phyloP scores from a whole-genome alignment of 352 stramenopile species.

The Globisporangium megalacanthum region DNA sequence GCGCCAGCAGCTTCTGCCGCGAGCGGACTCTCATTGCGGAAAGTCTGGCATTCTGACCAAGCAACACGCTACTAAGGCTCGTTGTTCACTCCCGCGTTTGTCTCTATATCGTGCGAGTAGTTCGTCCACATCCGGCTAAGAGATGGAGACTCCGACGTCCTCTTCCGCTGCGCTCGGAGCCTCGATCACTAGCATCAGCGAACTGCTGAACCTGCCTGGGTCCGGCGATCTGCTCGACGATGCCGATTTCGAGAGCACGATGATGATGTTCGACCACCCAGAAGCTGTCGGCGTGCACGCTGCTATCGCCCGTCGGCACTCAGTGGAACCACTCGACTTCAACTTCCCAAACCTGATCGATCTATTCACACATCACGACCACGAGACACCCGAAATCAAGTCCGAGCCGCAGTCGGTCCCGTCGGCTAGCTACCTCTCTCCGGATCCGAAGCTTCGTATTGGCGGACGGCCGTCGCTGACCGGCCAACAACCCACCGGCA shows the following conservation, averaged over 20 bases:
- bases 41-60: background rate
- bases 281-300: background rate
- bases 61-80: background rate
- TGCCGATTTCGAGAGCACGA: conserved; percentile 59
- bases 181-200: conserved; percentile 22
- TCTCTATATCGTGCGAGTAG: background rate
- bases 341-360: conserved; percentile 38
- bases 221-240: conserved; percentile 50
- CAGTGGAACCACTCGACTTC: conserved; percentile 37
- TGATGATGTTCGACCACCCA: conserved; percentile 50
- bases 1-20: conserved; percentile 1
- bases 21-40: conserved; percentile 3
- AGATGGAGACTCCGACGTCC: conserved; percentile 5
- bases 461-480: conserved; percentile 18
- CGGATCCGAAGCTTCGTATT: conserved; percentile 32
- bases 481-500: background rate
- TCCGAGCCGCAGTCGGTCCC: conserved; percentile 6
- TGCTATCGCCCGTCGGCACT: conserved; percentile 15
- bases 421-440: conserved; percentile 15
- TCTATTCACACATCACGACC: conserved; percentile 29
- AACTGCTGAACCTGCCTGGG: conserved; percentile 39
- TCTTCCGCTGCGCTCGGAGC: conserved; percentile 4
- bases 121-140: too few species aligned
- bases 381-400: conserved; percentile 15
- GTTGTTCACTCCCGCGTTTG: background rate